These are phyloP conservation scores for Phaeotremella skinneri DNA, from an alignment of 768 basidiomycete genomes.

Conservation along the genomic window DNA sequence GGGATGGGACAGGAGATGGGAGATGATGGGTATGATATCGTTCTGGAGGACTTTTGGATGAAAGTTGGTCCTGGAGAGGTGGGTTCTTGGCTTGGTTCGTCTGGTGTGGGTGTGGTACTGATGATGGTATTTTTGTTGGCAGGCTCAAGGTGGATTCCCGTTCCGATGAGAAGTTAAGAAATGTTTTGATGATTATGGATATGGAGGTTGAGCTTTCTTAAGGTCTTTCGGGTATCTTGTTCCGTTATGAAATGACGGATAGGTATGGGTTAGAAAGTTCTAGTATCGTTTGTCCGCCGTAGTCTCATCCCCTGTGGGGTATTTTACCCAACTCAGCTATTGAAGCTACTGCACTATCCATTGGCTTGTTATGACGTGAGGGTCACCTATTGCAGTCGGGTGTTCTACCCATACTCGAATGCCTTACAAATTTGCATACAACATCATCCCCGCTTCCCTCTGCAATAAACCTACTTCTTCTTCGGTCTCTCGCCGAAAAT, in stretches of 20 bases:
- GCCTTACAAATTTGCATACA: too few relatives aligned
- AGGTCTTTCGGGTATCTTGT: too few relatives aligned
- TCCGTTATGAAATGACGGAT: too few relatives aligned
- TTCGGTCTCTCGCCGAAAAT: conserved; percentile 75
- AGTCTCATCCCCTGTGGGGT: neutral
- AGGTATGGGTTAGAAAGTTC: too few relatives aligned
- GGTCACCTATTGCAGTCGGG: too few relatives aligned
- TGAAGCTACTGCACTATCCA: neutral
- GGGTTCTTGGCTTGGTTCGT: too few relatives aligned
- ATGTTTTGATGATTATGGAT: too few relatives aligned
- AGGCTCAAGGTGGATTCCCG: conserved; percentile 46
- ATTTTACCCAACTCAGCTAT: neutral
- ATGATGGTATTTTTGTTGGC: neutral
- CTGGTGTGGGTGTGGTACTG: neutral
- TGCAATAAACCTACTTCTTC: conserved; percentile 54
- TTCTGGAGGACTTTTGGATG: conserved; percentile 45
- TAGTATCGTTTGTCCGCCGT: too few relatives aligned
- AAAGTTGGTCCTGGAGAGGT: conserved; percentile 45
- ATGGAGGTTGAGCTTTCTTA: too few relatives aligned
- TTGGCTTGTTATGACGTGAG: too few relatives aligned
- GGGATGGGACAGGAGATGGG: conserved; percentile 1
- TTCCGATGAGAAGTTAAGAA: conserved; percentile 38
- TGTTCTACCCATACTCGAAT: too few relatives aligned
- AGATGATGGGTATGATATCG: conserved; percentile 23
- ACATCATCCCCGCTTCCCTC: conserved; percentile 4